phyloP scores from a whole-genome alignment of 208 protist species.

The Acanthamoeba castellanii region DNA sequence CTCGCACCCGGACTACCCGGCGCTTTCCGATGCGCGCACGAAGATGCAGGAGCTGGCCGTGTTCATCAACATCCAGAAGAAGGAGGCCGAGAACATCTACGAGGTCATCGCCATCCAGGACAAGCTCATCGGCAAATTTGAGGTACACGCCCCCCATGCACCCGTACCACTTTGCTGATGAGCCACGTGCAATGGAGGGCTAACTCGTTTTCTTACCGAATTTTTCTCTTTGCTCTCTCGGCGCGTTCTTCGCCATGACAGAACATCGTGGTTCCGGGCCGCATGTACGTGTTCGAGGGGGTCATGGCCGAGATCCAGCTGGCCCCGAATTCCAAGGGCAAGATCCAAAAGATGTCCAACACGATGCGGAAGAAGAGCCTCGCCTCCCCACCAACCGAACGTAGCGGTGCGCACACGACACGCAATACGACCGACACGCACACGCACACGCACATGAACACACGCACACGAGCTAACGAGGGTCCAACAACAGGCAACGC shows the following conservation, averaged over 20 bases:
- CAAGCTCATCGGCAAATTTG: conserved; percentile 78
- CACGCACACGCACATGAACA: too few species aligned
- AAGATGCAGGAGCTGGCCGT: conserved; percentile 83
- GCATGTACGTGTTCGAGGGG: conserved; percentile 45
- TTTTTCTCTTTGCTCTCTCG: background rate
- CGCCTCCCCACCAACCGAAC: background rate
- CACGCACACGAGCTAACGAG: background rate
- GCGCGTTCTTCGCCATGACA: background rate
- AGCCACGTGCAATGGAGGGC: too few species aligned
- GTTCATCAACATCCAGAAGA: conserved; percentile 84
- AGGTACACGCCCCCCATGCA: background rate
- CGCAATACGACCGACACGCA: too few species aligned
- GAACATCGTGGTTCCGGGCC: conserved; percentile 13
- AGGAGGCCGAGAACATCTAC: conserved; percentile 85
- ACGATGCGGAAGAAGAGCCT: conserved; percentile 16
- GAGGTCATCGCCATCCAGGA: conserved; percentile 83
- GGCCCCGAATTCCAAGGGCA: conserved; percentile 2
- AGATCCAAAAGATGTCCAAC: conserved; percentile 20
- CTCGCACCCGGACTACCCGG: conserved; percentile 81
- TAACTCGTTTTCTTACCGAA: background rate
- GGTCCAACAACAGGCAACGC: background rate
- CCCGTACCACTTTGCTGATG: too few species aligned
- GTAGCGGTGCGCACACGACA: background rate
- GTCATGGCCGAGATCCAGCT: conserved; percentile 1
- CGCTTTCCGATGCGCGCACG: conserved; percentile 72